phyloP scores from a whole-genome alignment of 2,329 filamentous ascomycete species.

The Orbilia oligospora region DNA sequence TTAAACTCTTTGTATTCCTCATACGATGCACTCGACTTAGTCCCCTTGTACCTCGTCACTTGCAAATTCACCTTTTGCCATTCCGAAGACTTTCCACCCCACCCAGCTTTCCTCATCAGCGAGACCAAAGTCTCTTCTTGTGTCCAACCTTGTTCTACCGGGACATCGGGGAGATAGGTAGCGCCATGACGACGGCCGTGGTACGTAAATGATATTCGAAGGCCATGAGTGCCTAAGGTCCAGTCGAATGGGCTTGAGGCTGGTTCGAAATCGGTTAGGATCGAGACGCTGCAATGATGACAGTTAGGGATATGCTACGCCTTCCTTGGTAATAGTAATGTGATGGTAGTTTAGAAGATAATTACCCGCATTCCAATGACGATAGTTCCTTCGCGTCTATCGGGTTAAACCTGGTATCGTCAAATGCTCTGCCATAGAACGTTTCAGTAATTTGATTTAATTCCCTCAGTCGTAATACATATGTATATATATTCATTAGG shows the following conservation, averaged over 20 bases:
- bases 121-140: slow-evolving; percentile 92
- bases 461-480: not conserved
- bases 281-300: slow-evolving; percentile 75
- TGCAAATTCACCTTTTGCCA: slow-evolving; percentile 86
- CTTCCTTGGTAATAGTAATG: not conserved
- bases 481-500: not conserved
- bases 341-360: not conserved
- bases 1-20: slow-evolving; percentile 84
- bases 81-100: slow-evolving; percentile 76
- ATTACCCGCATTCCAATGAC: slow-evolving; percentile 68
- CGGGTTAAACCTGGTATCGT: slow-evolving; percentile 76
- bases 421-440: slow-evolving; percentile 68
- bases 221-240: slow-evolving; percentile 86
- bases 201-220: slow-evolving; percentile 87
- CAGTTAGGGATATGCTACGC: slow-evolving; percentile 66
- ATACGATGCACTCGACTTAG: slow-evolving; percentile 80
- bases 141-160: slow-evolving; percentile 92
- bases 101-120: slow-evolving; percentile 94
- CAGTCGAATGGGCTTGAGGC: slow-evolving; percentile 83
- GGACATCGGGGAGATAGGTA: slow-evolving; percentile 93
- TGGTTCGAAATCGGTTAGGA: slow-evolving; percentile 87
- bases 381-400: slow-evolving; percentile 73
- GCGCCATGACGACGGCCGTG: slow-evolving; percentile 81
- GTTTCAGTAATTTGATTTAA: not conserved
- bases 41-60: slow-evolving; percentile 88